A percentile compares a stretch with the other conserved stretches of the same genome.
phyloP scores from a whole-genome alignment of 1,284 basidiomycete genomes.

The Marasmius tenuissimus region DNA sequence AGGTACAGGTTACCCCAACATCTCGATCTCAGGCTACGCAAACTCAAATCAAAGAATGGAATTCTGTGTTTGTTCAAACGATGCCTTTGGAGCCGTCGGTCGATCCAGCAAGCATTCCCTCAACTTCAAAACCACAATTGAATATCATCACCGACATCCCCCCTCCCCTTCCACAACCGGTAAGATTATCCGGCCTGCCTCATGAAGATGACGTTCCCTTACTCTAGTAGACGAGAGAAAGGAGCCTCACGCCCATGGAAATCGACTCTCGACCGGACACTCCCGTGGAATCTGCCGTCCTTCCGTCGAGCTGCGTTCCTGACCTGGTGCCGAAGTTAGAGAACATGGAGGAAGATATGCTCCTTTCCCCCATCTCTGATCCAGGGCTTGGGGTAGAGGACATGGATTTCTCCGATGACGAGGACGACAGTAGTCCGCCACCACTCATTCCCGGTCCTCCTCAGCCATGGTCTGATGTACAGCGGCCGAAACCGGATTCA shows the following conservation, averaged over 20 bases:
- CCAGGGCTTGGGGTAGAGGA: too few relatives aligned
- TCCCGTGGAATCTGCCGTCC: too few relatives aligned
- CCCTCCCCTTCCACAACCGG: not conserved
- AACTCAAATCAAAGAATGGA: not conserved
- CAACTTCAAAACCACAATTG: constrained; percentile 13
- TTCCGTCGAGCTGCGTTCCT: too few relatives aligned
- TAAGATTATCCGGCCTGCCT: too few relatives aligned
- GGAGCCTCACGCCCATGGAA: not conserved
- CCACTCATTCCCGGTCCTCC: not conserved
- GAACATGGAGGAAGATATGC: too few relatives aligned
- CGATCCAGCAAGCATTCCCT: not conserved
- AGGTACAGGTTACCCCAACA: not conserved
- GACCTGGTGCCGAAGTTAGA: too few relatives aligned
- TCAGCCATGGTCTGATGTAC: not conserved
- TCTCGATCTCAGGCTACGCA: not conserved
- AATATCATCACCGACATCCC: not conserved
- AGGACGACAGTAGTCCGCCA: not conserved
- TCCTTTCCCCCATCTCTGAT: too few relatives aligned
- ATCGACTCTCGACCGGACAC: not conserved
- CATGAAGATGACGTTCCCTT: not conserved
- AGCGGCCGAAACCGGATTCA: not conserved
- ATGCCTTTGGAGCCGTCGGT: constrained; percentile 14
- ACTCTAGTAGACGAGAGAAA: not conserved
- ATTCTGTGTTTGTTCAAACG: constrained; percentile 23
- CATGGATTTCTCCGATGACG: not conserved